Base-by-base conservation (phyloP, 2,329 filamentous ascomycete species). In the Zasmidium citrigriseum region DNA sequence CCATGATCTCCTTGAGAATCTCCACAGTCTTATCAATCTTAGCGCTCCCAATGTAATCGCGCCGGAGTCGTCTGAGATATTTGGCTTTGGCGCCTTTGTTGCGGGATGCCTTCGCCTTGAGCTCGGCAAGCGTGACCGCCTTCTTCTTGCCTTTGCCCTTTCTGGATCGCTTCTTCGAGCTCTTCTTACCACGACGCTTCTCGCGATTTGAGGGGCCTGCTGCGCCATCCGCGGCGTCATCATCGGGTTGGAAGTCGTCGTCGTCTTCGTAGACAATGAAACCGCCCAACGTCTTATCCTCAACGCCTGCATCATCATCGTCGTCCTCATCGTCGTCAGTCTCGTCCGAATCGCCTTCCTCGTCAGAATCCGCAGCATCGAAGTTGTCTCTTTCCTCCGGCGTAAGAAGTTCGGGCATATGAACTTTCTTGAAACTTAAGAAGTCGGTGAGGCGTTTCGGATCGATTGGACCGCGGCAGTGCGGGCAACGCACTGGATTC, bases 361-460 rank as follows among this genome's bases (percentile, higher is more conserved):
- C 72, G 10, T 73, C 70, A 46, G 75, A 72, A 1, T 79, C 78
- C 0, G 71, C n/a, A 75, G 62, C 65, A 34, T 65, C 61, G 5
- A 56, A 63, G n/a, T 46, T 60, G 7, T 71, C 70, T 2, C 68
- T 68, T 45, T 74, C 70, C 24, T 64, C 67, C 11, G 72, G 67
- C 4, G 77, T 68, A 12, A 77, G 66, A 14, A 76, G 69, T 52
- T 87, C 80, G 11, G 85, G 84, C 75, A 87, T 86, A 69, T 93
- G 83, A 1, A 89, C 85, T 65, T 86, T 86, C 67, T 86, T 87
- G 77, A 96, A 96, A 7, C 86, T 82, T 4, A 82, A 78, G 68
- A 88, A 88, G 60, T 90, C 89, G 57, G 93, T 92, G 62, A 92
- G 83, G 58, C 87, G 87, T 57, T 83, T 82, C 3, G 86, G 80